A percentile compares a stretch with the other conserved stretches of the same genome.
phyloP scores from a whole-genome alignment of 164 flowering plant genomes.

The Aristolochia contorta region DNA sequence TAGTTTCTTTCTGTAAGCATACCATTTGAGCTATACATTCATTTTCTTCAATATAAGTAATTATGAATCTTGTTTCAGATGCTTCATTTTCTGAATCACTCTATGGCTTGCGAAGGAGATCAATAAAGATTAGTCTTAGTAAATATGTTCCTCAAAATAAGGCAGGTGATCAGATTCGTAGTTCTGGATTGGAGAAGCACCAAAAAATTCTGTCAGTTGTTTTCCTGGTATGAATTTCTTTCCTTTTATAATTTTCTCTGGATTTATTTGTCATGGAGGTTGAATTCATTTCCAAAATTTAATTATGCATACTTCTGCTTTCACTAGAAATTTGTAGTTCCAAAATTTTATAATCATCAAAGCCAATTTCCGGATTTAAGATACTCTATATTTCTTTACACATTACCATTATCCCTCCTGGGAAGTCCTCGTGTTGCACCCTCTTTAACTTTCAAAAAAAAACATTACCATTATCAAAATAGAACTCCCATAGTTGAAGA shows the following conservation, averaged over 20 bases:
- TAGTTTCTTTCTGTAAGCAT: too few relatives aligned
- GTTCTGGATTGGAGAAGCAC: constrained; percentile 56
- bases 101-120: constrained; percentile 87
- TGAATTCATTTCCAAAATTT: too few relatives aligned
- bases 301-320: too few relatives aligned
- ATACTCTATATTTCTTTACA: too few relatives aligned
- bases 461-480: neutral
- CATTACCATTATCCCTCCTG: too few relatives aligned
- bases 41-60: neutral
- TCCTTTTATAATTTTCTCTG: neutral
- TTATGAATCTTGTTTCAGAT: constrained; percentile 34
- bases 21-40: neutral
- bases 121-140: constrained; percentile 38
- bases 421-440: too few relatives aligned
- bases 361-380: too few relatives aligned
- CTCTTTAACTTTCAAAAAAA: too few relatives aligned
- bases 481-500: too few relatives aligned
- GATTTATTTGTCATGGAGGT: neutral
- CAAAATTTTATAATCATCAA: too few relatives aligned
- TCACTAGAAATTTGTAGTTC: too few relatives aligned
- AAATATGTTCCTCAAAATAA: constrained; percentile 25
- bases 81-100: constrained; percentile 91
- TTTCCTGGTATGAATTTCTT: constrained; percentile 51
- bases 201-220: constrained; percentile 81
- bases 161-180: constrained; percentile 33